A percentile compares a stretch with the other conserved stretches of the same genome.
Evolutionary conservation across 495 filamentous ascomycete genomes (phyloP).

Genomic region (Trichoderma gamsii): DNA sequence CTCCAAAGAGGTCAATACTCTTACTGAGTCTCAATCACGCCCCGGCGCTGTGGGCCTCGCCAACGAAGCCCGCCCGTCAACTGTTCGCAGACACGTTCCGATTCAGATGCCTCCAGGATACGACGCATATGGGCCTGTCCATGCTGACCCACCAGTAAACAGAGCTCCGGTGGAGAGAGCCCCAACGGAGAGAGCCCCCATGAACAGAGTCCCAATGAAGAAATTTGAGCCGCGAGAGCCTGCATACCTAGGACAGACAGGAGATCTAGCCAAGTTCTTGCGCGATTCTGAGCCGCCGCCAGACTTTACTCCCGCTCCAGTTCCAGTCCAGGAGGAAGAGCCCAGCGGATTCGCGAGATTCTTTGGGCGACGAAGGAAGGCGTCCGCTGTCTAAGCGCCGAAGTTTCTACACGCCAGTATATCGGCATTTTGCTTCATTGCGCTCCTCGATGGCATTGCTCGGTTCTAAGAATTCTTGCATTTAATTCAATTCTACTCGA

Average conservation of each 20-base stretch:
- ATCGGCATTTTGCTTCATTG: background rate
- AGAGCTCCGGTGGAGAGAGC: background rate
- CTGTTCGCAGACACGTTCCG: conserved; percentile 33
- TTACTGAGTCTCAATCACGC: conserved; percentile 27
- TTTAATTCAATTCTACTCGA: background rate
- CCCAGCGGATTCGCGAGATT: conserved; percentile 11
- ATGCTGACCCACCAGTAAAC: conserved; percentile 20
- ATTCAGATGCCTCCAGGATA: conserved; percentile 36
- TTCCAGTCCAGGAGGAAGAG: background rate
- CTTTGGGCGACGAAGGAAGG: conserved; percentile 7
- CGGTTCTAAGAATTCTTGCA: background rate
- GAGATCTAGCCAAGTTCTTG: conserved; percentile 75
- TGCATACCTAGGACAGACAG: conserved; percentile 43
- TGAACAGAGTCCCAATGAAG: conserved; percentile 42
- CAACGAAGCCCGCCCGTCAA: conserved; percentile 15
- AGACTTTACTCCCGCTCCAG: background rate
- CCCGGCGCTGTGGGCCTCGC: background rate
- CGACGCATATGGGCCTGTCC: conserved; percentile 26
- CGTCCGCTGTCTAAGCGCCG: background rate
- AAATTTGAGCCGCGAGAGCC: conserved; percentile 49
- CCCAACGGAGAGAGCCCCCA: background rate
- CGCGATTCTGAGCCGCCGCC: conserved; percentile 67
- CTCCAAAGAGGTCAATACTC: conserved; percentile 24
- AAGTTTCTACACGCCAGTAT: background rate
- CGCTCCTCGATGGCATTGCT: background rate